A percentile compares a stretch with the other conserved stretches of the same genome.
phyloP scores from a whole-genome alignment of 164 flowering plant genomes.

The Chloranthus sessilifolius region DNA sequence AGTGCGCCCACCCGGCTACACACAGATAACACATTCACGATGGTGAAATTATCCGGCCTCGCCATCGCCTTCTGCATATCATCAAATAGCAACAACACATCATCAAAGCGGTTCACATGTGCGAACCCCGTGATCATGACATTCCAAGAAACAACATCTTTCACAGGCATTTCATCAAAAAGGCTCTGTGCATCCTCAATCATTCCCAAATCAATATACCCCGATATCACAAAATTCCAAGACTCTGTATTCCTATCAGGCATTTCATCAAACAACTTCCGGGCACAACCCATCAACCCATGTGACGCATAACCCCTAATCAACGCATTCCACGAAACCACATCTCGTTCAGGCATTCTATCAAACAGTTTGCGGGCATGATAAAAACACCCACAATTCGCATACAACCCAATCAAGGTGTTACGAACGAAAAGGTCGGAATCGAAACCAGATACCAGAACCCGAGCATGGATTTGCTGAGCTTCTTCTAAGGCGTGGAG shows the following conservation, averaged over 20 bases:
- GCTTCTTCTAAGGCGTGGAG: conserved; percentile 20
- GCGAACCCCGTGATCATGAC: conserved; percentile 28
- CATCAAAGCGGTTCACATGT: conserved; percentile 6
- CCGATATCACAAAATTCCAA: conserved; percentile 47
- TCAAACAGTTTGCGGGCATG: conserved; percentile 26
- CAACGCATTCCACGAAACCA: conserved; percentile 38
- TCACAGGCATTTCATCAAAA: conserved; percentile 26
- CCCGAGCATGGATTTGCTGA: conserved; percentile 29
- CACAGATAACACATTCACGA: conserved; percentile 34
- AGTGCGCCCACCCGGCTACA: conserved; percentile 33
- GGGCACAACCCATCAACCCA: conserved; percentile 25
- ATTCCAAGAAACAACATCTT: conserved; percentile 38
- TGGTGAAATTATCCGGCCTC: conserved; percentile 24
- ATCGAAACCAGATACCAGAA: conserved; percentile 18
- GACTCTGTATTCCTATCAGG: conserved; percentile 32
- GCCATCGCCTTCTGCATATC: conserved; percentile 21
- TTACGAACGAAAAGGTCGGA: conserved; percentile 28
- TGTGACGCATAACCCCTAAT: conserved; percentile 29
- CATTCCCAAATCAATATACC: conserved; percentile 23
- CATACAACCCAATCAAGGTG: conserved; percentile 29
- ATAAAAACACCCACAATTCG: conserved; percentile 12
- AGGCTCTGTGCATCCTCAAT: conserved; percentile 24
- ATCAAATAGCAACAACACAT: conserved; percentile 23
- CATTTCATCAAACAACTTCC: conserved; percentile 35
- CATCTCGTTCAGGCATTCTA: conserved; percentile 24